A percentile compares a stretch with the other conserved stretches of the same genome.
Evolutionary conservation across 2,329 filamentous ascomycete species (phyloP).

Genomic region (Seiridium unicorne): DNA sequence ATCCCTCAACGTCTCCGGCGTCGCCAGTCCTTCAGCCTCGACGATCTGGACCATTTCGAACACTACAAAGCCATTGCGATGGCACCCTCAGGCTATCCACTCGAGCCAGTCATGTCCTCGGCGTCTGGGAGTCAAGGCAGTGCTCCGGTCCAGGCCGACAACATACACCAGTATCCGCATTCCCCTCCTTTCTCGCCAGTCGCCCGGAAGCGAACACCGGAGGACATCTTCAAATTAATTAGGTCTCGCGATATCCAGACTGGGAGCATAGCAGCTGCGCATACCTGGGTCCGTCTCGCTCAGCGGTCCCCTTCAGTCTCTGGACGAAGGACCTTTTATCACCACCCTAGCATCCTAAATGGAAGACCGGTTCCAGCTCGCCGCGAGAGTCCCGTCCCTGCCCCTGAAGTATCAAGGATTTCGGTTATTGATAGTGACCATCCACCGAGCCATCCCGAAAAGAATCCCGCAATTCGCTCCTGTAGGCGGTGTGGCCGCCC

Average conservation of each 20-base stretch:
- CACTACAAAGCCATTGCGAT: no score
- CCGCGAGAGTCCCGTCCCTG: neutral
- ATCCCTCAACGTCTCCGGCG: conserved; percentile 19
- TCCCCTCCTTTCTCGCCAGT: neutral
- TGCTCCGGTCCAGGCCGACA: neutral
- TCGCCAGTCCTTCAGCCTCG: conserved; percentile 31
- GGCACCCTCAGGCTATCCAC: neutral
- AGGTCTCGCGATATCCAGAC: neutral
- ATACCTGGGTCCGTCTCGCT: neutral
- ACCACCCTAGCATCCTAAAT: neutral
- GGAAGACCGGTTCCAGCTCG: neutral
- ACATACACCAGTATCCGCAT: neutral
- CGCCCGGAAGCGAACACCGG: neutral
- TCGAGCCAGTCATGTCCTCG: neutral
- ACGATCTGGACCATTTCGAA: conserved; percentile 21
- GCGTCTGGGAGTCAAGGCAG: no score
- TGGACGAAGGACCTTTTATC: neutral
- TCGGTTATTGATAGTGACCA: no score
- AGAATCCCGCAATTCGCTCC: no score
- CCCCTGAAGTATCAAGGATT: no score
- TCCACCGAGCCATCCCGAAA: no score
- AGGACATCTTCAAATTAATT: neutral
- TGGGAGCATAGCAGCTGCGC: neutral
- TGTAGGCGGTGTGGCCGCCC: neutral
- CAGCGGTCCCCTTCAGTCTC: neutral